These are phyloP conservation scores for Ormosia emarginata DNA, from an alignment of 306 rosid genomes.

Conservation along the genomic window DNA sequence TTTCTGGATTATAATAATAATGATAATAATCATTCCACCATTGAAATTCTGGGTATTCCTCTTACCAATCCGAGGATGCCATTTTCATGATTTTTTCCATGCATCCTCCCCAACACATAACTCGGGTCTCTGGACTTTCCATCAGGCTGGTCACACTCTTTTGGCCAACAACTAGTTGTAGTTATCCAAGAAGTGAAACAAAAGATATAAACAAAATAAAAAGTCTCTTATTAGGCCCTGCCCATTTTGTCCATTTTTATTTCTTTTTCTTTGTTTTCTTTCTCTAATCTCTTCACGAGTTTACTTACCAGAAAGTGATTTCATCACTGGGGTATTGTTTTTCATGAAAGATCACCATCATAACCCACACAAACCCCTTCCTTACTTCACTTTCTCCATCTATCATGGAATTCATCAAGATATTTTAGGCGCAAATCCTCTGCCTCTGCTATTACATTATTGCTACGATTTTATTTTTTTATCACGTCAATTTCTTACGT, in stretches of 20 bases:
- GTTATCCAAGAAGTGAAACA: background rate
- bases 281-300: background rate
- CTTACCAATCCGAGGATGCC: background rate
- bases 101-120: background rate
- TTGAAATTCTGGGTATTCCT: background rate
- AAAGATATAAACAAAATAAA: background rate
- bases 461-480: no score
- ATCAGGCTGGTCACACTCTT: background rate
- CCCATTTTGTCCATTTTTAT: background rate
- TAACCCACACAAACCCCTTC: background rate
- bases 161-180: no score
- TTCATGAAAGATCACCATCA: background rate
- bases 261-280: background rate
- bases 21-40: background rate
- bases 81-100: background rate
- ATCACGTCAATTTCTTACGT: no score
- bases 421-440: background rate
- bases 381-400: background rate
- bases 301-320: background rate
- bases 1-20: background rate
- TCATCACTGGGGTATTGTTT: background rate
- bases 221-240: no score
- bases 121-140: background rate
- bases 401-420: background rate
- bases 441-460: background rate